A percentile compares a stretch with the other conserved stretches of the same genome.
Conservation (phyloP, 108 stramenopile species). For the Cyclotella sp. region DNA sequence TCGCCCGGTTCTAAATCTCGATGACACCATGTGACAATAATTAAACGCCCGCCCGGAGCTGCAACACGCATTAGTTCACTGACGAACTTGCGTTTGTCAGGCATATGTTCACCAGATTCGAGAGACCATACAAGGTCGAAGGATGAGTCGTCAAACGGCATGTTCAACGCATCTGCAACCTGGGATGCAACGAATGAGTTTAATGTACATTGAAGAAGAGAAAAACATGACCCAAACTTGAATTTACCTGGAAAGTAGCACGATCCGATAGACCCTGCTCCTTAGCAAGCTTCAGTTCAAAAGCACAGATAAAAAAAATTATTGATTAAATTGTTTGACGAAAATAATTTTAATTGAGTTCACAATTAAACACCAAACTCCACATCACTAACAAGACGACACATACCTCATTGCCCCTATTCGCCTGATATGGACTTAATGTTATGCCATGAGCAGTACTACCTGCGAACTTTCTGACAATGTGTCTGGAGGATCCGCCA, state of each 20-base stretch:
- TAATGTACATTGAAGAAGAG: background rate
- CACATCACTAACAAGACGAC: background rate
- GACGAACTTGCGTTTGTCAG: constrained; percentile 92
- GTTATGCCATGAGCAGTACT: constrained; percentile 87
- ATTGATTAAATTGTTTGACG: background rate
- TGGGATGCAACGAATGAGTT: constrained; percentile 11
- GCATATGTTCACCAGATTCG: constrained; percentile 98
- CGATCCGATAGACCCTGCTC: constrained; percentile 82
- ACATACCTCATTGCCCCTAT: constrained; percentile 74
- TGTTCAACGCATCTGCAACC: constrained; percentile 94
- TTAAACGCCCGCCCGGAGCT: constrained; percentile 81
- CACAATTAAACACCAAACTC: background rate
- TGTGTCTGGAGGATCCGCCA: constrained; percentile 91
- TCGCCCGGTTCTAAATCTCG: constrained; percentile 87
- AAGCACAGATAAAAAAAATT: background rate
- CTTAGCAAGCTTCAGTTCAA: constrained; percentile 54
- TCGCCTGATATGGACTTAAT: constrained; percentile 92
- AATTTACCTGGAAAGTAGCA: constrained; percentile 67
- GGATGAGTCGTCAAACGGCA: constrained; percentile 85
- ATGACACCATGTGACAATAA: constrained; percentile 96
- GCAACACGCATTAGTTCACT: constrained; percentile 89
- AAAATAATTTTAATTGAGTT: background rate
- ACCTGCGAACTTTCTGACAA: constrained; percentile 75
- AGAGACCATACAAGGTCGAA: constrained; percentile 97
- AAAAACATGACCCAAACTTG: constrained; percentile 7